Evolutionary conservation across 495 filamentous ascomycete genomes (phyloP).

Genomic region (Penicillium alfredii): DNA sequence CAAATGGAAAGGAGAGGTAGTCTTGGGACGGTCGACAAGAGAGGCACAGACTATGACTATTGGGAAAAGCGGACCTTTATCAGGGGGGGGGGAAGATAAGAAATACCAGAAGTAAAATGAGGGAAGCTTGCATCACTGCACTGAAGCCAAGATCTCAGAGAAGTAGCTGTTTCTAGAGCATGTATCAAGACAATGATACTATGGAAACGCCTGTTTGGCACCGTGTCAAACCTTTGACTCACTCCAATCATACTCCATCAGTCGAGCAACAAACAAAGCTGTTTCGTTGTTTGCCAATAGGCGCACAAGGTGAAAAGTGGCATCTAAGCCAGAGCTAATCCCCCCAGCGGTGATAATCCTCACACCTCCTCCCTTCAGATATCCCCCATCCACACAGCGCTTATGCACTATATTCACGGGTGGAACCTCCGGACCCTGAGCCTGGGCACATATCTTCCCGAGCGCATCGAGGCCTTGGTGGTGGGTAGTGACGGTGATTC

Average conservation of each 20-base stretch:
- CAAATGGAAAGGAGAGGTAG: too few relatives aligned
- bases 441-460: constrained; percentile 54
- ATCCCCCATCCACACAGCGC: constrained; percentile 64
- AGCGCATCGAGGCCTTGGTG: constrained; percentile 61
- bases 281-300: constrained; percentile 61
- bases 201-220: not conserved
- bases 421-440: constrained; percentile 30
- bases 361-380: constrained; percentile 59
- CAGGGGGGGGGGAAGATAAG: too few relatives aligned
- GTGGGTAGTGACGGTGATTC: constrained; percentile 69
- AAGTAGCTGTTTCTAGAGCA: too few relatives aligned
- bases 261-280: constrained; percentile 59
- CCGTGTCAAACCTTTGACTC: constrained; percentile 49
- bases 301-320: constrained; percentile 69
- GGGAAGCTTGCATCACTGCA: too few relatives aligned
- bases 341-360: constrained; percentile 73
- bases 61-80: too few relatives aligned
- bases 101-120: too few relatives aligned
- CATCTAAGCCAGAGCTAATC: constrained; percentile 71
- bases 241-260: constrained; percentile 67
- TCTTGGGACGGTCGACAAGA: too few relatives aligned
- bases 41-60: too few relatives aligned
- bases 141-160: too few relatives aligned
- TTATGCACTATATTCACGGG: constrained; percentile 69
- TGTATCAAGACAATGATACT: too few relatives aligned